These are phyloP conservation scores for Dictyostelium citrinum DNA, from an alignment of 78 protist species.

Conservation along the genomic window DNA sequence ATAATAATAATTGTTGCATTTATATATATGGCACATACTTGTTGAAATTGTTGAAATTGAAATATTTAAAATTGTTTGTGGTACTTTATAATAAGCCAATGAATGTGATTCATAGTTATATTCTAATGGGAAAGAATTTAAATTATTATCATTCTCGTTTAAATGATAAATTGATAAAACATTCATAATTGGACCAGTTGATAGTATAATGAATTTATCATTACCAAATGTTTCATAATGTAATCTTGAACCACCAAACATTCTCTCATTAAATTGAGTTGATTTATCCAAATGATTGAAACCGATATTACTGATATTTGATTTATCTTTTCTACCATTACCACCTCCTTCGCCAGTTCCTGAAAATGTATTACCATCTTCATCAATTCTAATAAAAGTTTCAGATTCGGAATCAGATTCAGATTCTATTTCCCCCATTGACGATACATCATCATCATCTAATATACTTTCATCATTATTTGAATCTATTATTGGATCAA, in stretches of 20 bases:
- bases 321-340: not conserved
- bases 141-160: not conserved
- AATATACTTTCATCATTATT: not conserved
- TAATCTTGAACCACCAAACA: slow-evolving; percentile 4
- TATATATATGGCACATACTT: not conserved
- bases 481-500: not conserved
- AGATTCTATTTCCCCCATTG: not conserved
- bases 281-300: not conserved
- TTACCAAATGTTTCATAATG: not conserved
- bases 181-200: slow-evolving; percentile 40
- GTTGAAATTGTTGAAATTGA: not conserved
- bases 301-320: not conserved
- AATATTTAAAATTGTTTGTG: slow-evolving; percentile 30
- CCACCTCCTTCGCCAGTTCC: not conserved
- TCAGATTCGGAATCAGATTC: not conserved
- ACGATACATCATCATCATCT: not conserved
- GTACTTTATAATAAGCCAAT: not conserved
- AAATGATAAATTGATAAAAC: not conserved
- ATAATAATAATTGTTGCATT: not conserved
- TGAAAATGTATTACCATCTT: not conserved
- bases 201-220: not conserved
- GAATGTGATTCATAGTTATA: not conserved
- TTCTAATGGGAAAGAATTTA: not conserved
- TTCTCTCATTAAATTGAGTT: not conserved
- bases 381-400: not conserved